Evolutionary conservation across 176 grass and related monocot species (phyloP), one percentile per base, ranked within the genome.

Genomic region (Dactylis glomerata): DNA sequence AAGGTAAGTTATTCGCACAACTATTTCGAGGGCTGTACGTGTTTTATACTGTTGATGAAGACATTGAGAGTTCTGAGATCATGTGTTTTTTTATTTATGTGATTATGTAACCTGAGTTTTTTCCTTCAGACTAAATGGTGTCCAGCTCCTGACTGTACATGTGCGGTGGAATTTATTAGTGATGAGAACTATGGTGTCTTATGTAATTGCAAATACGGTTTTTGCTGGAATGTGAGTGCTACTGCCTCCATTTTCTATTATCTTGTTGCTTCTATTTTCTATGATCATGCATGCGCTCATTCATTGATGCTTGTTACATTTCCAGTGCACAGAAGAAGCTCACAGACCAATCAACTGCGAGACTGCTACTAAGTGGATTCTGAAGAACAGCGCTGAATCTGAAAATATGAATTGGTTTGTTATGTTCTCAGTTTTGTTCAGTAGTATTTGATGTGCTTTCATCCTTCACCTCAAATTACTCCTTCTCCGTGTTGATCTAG

Each of bases 351-450:
- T 99, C 20, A 89, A 94, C 63, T 99, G 96, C 13, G 86, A 61
- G 73, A 99, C 91, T 71, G 93, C 96, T 72, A 81, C 87, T 19
- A 96, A 88, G 75, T 99, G 96, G 96, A 81, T 96, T 75, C 75
- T 94, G 68, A 96, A 99, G 77, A 99, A 99, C 67, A 96, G 93
- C n/a, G 93, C 93, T 3, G 96, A 99, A 81, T 99, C 96, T 68
- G 96, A 99, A 85, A 99, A 96, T 84, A 96, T 96, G 93, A 99
- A 96, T 72, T 99, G 96, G 96, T 99, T 83, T 73, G 88, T 89
- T 51, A 27, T 49, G 68, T 5, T 9, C 47, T 84, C 32, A 79
- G 46, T 24, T 6, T 20, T 45, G 14, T 42, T 42, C 41, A 6
- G 37, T 74, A 46, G 37, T 14, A 47, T 61, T 68, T 50, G 49